Evolutionary conservation across 768 basidiomycete genomes (phyloP).

Genomic region (Leccinum variicolor): DNA sequence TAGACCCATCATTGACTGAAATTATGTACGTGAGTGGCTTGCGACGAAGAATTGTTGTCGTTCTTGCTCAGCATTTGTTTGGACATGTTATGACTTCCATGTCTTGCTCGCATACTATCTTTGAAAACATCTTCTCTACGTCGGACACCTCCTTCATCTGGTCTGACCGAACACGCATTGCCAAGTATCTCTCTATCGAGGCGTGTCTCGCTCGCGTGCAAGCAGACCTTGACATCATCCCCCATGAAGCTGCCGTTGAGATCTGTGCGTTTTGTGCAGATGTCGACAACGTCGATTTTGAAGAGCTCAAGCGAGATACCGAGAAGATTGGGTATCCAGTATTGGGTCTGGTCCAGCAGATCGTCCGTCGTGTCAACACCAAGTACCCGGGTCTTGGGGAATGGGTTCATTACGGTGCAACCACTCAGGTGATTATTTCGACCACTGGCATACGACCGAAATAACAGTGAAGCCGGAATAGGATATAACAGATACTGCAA

Average conservation of each 20-base stretch:
- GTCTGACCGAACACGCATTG: slow-evolving; percentile 33
- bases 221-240: slow-evolving; percentile 38
- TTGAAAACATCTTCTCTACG: slow-evolving; percentile 41
- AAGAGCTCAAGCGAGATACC: slow-evolving; percentile 37
- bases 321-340: slow-evolving; percentile 45
- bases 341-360: slow-evolving; percentile 41
- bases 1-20: too few species aligned
- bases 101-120: slow-evolving; percentile 22
- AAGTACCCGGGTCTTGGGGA: slow-evolving; percentile 37
- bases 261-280: slow-evolving; percentile 34
- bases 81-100: neutral
- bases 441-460: neutral
- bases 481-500: slow-evolving; percentile 50
- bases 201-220: slow-evolving; percentile 36
- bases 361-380: slow-evolving; percentile 37
- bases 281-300: slow-evolving; percentile 37
- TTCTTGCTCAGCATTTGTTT: too few species aligned
- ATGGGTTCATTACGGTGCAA: slow-evolving; percentile 48
- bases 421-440: slow-evolving; percentile 38
- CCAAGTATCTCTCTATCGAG: slow-evolving; percentile 30
- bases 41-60: too few species aligned
- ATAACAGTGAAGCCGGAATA: slow-evolving; percentile 11
- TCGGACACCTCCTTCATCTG: slow-evolving; percentile 36
- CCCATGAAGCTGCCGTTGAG: slow-evolving; percentile 34
- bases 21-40: too few species aligned